Percentiles rank a stretch among this genome's conserved stretches.
Evolutionary conservation across 2,329 filamentous ascomycete genomes (phyloP).

Genomic region (Diplodia sapinea): DNA sequence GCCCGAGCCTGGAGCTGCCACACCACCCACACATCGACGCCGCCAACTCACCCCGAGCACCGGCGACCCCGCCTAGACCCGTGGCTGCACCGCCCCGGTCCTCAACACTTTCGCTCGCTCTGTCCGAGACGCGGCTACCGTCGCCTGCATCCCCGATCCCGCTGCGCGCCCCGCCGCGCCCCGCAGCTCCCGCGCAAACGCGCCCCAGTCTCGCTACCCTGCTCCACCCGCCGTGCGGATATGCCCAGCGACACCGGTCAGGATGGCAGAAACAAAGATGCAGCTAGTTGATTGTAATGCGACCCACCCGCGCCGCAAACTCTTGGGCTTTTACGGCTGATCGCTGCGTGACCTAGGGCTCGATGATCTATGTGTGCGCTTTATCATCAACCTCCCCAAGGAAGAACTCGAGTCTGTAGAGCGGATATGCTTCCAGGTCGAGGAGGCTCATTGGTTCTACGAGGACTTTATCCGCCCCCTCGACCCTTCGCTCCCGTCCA

Average conservation of each 20-base stretch:
- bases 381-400: slow-evolving; percentile 94
- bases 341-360: slow-evolving; percentile 66
- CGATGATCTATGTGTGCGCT: slow-evolving; percentile 96
- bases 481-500: slow-evolving; percentile 81
- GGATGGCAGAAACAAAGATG: slow-evolving; percentile 79
- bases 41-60: slow-evolving; percentile 16
- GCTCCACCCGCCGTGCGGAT: slow-evolving; percentile 46
- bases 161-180: slow-evolving; percentile 27
- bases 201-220: slow-evolving; percentile 17
- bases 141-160: slow-evolving; percentile 11
- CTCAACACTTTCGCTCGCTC: slow-evolving; percentile 22
- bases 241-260: slow-evolving; percentile 66
- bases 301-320: not conserved
- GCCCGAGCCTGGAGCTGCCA: slow-evolving; percentile 9
- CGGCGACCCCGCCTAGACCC: slow-evolving; percentile 18
- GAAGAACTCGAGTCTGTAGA: slow-evolving; percentile 89
- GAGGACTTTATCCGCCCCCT: slow-evolving; percentile 97
- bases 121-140: not conserved
- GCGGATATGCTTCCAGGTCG: slow-evolving; percentile 97
- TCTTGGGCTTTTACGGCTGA: slow-evolving; percentile 8
- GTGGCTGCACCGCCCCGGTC: slow-evolving; percentile 30
- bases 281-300: slow-evolving; percentile 83
- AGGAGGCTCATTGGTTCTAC: slow-evolving; percentile 99
- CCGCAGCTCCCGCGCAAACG: slow-evolving; percentile 42
- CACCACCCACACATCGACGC: slow-evolving; percentile 2